Evolutionary conservation across 805 yeast genomes (phyloP).

Genomic region (Metschnikowia gelsemii): DNA sequence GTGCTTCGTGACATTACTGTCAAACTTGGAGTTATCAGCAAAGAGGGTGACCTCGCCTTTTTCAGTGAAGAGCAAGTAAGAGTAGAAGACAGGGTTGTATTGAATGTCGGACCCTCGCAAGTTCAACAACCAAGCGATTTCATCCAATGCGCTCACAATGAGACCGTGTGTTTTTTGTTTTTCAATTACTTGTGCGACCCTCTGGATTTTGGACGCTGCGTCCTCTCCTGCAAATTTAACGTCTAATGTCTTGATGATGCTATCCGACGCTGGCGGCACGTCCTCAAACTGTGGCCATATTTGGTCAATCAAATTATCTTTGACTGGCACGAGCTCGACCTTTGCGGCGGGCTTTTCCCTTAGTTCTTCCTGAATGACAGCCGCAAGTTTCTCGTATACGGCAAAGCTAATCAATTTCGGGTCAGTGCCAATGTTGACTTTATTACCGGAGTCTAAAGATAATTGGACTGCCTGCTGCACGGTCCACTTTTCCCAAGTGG

Average conservation of each 20-base stretch:
- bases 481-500: conserved; percentile 60
- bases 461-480: conserved; percentile 49
- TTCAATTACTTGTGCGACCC: conserved; percentile 31
- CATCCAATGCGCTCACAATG: conserved; percentile 50
- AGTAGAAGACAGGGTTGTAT: conserved; percentile 53
- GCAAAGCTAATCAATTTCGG: conserved; percentile 47
- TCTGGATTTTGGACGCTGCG: conserved; percentile 54
- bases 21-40: conserved; percentile 43
- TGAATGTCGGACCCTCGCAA: conserved; percentile 56
- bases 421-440: conserved; percentile 45
- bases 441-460: conserved; percentile 46
- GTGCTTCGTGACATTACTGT: conserved; percentile 26
- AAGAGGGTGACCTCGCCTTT: conserved; percentile 38
- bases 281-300: conserved; percentile 73
- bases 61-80: conserved; percentile 36
- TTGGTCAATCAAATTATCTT: conserved; percentile 65
- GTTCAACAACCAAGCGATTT: conserved; percentile 54
- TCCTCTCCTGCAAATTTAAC: conserved; percentile 64
- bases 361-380: conserved; percentile 29
- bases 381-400: conserved; percentile 32
- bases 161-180: conserved; percentile 33
- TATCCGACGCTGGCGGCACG: conserved; percentile 52
- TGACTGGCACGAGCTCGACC: conserved; percentile 45
- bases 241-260: conserved; percentile 51
- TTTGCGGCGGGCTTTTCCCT: conserved; percentile 28